These are phyloP conservation scores for Trichoderma brevicompactum DNA, from an alignment of 2,329 filamentous ascomycete species.

Conservation along the genomic window DNA sequence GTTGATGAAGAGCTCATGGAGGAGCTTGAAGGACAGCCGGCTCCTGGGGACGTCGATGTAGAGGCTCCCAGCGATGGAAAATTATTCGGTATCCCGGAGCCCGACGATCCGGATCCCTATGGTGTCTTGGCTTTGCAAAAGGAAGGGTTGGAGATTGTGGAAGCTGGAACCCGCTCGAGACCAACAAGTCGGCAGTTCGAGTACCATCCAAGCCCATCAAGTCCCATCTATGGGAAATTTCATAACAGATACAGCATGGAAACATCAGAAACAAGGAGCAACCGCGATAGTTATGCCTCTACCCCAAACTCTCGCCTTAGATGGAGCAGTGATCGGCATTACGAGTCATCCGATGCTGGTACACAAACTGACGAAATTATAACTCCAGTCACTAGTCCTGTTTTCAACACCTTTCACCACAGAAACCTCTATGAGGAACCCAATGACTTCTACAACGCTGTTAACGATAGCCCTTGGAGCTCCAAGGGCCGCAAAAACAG, in stretches of 20 bases:
- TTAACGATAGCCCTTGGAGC: slow-evolving; percentile 23
- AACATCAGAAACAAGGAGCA: slow-evolving; percentile 31
- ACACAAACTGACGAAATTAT: slow-evolving; percentile 37
- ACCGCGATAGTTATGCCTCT: slow-evolving; percentile 34
- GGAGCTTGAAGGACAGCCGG: slow-evolving; percentile 33
- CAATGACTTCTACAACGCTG: slow-evolving; percentile 5
- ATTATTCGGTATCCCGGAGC: slow-evolving; percentile 46
- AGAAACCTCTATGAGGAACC: slow-evolving; percentile 1
- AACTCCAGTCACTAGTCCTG: slow-evolving; percentile 17
- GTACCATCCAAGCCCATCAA: slow-evolving; percentile 44
- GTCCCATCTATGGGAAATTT: slow-evolving; percentile 44
- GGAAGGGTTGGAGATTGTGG: slow-evolving; percentile 44
- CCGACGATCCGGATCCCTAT: slow-evolving; percentile 45
- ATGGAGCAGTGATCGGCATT: slow-evolving; percentile 30
- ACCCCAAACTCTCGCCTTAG: slow-evolving; percentile 27
- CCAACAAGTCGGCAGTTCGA: slow-evolving; percentile 45
- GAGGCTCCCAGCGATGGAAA: slow-evolving; percentile 36
- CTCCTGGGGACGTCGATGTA: slow-evolving; percentile 44
- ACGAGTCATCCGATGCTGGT: slow-evolving; percentile 36
- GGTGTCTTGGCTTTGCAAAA: slow-evolving; percentile 44
- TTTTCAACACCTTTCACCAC: background rate
- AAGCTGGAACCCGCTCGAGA: slow-evolving; percentile 43
- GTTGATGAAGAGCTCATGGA: slow-evolving; percentile 38
- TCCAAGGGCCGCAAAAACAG: slow-evolving; percentile 10
- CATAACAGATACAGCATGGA: slow-evolving; percentile 39